Conservation (phyloP, 1,284 basidiomycete genomes). For the Malassezia psittaci region DNA sequence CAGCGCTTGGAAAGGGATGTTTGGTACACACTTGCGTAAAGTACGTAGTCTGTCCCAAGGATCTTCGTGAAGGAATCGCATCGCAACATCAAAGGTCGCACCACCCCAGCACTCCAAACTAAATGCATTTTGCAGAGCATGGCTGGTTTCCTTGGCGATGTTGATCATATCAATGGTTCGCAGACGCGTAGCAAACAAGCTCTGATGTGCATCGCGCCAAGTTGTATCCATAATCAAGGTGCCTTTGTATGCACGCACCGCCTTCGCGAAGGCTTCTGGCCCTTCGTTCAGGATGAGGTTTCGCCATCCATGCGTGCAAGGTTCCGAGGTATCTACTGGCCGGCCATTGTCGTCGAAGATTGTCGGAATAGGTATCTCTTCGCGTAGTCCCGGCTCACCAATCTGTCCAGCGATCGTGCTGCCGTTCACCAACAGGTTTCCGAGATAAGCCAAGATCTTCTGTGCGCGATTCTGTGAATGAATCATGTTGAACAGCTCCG, state of each 20-base stretch:
- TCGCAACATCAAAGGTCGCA: slow-evolving; percentile 97
- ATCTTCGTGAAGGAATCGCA: slow-evolving; percentile 99
- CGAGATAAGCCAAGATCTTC: slow-evolving; percentile 90
- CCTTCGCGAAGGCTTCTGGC: slow-evolving; percentile 96
- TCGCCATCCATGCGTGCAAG: slow-evolving; percentile 86
- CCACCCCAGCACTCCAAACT: slow-evolving; percentile 99
- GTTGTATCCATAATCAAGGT: slow-evolving; percentile 65
- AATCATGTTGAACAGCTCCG: slow-evolving; percentile 95
- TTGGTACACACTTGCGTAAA: slow-evolving; percentile 88
- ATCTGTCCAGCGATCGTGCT: slow-evolving; percentile 86
- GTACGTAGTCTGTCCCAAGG: slow-evolving; percentile 96
- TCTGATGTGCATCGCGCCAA: slow-evolving; percentile 99
- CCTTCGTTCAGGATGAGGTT: slow-evolving; percentile 98
- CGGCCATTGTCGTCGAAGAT: slow-evolving; percentile 64
- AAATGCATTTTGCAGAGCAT: slow-evolving; percentile 89
- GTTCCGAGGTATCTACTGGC: slow-evolving; percentile 67
- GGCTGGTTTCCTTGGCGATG: slow-evolving; percentile 84
- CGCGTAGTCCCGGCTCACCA: slow-evolving; percentile 88
- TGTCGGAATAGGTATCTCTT: slow-evolving; percentile 74
- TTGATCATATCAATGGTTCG: slow-evolving; percentile 96
- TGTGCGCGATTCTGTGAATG: slow-evolving; percentile 97
- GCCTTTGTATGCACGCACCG: slow-evolving; percentile 90
- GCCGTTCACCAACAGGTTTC: slow-evolving; percentile 95
- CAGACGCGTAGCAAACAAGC: slow-evolving; percentile 86
- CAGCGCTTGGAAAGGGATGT: slow-evolving; percentile 95